These are phyloP conservation scores for Podosphaera xanthii DNA, from an alignment of 2,329 filamentous ascomycete species.

Conservation along the genomic window DNA sequence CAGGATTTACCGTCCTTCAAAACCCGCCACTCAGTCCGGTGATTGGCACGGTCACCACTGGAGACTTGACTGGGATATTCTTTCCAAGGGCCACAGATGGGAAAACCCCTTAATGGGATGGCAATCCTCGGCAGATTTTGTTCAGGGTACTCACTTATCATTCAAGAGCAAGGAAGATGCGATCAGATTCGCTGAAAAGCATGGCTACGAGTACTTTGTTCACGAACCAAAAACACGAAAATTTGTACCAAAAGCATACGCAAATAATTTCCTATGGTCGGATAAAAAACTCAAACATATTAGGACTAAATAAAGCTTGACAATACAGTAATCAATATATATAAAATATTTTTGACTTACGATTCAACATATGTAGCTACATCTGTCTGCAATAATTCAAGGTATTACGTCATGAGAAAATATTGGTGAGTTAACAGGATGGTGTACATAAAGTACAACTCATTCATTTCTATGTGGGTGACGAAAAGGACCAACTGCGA, in stretches of 20 bases:
- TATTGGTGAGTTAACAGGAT: no score
- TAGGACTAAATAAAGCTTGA: constrained; percentile 42
- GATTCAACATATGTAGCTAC: no score
- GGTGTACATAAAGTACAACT: no score
- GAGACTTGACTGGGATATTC: constrained; percentile 97
- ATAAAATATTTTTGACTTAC: no score
- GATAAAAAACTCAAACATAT: constrained; percentile 72
- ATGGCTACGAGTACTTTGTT: constrained; percentile 97
- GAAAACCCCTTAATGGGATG: constrained; percentile 97
- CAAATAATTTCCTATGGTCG: constrained; percentile 83
- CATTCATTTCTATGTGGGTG: no score
- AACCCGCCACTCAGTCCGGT: constrained; percentile 92
- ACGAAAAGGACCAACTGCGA: no score
- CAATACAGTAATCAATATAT: no score
- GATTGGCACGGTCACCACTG: constrained; percentile 65
- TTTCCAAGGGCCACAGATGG: constrained; percentile 85
- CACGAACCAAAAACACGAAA: constrained; percentile 85
- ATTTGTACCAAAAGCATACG: constrained; percentile 79
- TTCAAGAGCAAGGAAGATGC: constrained; percentile 91
- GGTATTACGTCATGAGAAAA: no score
- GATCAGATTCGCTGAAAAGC: constrained; percentile 88
- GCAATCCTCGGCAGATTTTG: constrained; percentile 84
- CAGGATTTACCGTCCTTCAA: constrained; percentile 79
- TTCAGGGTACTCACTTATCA: constrained; percentile 80
- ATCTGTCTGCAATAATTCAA: no score